Conservation (phyloP, 257 asterid genomes). For the Apocynum venetum region DNA sequence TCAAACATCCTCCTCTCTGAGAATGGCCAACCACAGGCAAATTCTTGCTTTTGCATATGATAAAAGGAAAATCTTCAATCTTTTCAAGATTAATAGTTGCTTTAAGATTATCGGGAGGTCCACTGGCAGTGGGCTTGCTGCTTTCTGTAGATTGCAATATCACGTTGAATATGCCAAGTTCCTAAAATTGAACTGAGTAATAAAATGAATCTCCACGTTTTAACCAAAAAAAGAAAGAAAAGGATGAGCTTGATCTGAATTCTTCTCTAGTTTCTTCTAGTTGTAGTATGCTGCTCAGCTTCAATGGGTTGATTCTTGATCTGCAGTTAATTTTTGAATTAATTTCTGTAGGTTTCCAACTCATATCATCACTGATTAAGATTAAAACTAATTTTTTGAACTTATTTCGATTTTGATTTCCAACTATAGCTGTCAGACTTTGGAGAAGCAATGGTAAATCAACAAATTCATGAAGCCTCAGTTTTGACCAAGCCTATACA, state of each 20-base stretch:
- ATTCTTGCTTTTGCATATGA: neutral
- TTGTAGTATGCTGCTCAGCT: neutral
- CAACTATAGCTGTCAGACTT: slow-evolving; percentile 60
- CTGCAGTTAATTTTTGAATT: neutral
- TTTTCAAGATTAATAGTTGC: neutral
- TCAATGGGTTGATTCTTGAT: neutral
- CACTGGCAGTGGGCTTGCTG: neutral
- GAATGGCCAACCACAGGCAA: slow-evolving; percentile 54
- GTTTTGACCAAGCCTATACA: slow-evolving; percentile 36
- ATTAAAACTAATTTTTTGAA: neutral
- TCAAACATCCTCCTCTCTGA: slow-evolving; percentile 63
- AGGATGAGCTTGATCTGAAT: neutral
- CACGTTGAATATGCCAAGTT: too few relatives aligned
- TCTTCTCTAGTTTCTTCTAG: neutral
- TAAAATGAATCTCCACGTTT: too few relatives aligned
- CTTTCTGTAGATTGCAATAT: too few relatives aligned
- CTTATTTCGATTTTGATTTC: slow-evolving; percentile 2
- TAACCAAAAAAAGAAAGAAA: too few relatives aligned
- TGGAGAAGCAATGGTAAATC: slow-evolving; percentile 55
- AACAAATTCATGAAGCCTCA: slow-evolving; percentile 29
- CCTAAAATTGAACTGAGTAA: too few relatives aligned
- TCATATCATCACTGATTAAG: too few relatives aligned
- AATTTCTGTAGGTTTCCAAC: neutral
- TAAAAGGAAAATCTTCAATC: neutral
- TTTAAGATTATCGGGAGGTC: neutral